Evolutionary conservation across 345 rosid genomes (phyloP), one percentile per base, ranked within the genome.

Genomic region (Reutealis trisperma): DNA sequence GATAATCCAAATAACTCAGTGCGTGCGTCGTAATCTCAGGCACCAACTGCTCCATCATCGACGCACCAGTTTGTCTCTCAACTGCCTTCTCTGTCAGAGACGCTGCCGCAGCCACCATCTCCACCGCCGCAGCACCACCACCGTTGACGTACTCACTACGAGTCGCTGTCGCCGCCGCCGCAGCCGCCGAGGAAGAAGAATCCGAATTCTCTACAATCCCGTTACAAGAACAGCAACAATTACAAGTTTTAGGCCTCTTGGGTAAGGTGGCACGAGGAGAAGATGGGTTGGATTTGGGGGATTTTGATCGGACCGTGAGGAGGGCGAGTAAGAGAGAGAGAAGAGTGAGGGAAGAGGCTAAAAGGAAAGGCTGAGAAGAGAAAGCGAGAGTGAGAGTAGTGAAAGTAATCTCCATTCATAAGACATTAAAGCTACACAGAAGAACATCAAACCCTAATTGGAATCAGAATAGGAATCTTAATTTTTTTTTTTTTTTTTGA

Each of bases 11-110:
- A 76, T 94, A 96, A 83, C 99, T 96, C 16, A 96, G 97, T 24
- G 97, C 94, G 88, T 96, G 99, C 1, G 99, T 92, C 27, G 96
- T 94, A 78, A 96, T 96, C 87, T 96, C 99, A 57, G 99, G 97
- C 58, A 94, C 99, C 79, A 96, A 84, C 86, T 96, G 98, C 88
- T 96, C 98, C 98, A 92, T 96, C 98, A 96, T 96, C 16, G 99
- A 94, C 61, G 92, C 92, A 1, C 95, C 95, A n/a, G 86, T 88
- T 51, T 88, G 87, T 67, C 87, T 85, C 85, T 92, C 96, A 74
- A 74, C 88, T 45, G 6, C 81, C 8, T 75, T 64, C 54, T 57
- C 82, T 12, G 78, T 47, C 13, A 47, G 12, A 22, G 47, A 63
- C 19, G 63, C 60, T 14, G 75, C 57, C 25, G 82, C 68, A 27